Conservation (phyloP, 2,329 filamentous ascomycete genomes). For the Penicillium psychrosexuale region DNA sequence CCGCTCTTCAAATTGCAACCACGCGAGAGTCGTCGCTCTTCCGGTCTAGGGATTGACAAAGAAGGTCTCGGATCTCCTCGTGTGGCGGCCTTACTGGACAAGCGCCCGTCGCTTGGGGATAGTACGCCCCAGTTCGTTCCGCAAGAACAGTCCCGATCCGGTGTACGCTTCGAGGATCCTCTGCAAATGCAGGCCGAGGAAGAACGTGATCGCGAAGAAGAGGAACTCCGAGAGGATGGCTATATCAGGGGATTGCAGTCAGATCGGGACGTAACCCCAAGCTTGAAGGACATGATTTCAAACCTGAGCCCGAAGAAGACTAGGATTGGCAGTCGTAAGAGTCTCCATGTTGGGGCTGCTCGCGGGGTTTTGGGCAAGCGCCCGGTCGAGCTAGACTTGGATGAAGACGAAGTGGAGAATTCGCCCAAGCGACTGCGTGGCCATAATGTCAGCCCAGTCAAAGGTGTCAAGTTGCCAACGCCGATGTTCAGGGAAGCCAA, state of each 20-base stretch:
- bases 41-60: slow-evolving; percentile 67
- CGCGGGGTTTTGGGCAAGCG: slow-evolving; percentile 71
- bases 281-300: slow-evolving; percentile 72
- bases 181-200: slow-evolving; percentile 60
- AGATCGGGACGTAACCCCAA: slow-evolving; percentile 62
- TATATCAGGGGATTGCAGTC: slow-evolving; percentile 47
- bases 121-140: slow-evolving; percentile 62
- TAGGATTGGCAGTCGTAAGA: slow-evolving; percentile 66
- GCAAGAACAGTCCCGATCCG: slow-evolving; percentile 41
- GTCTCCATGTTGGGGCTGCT: slow-evolving; percentile 71
- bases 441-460: slow-evolving; percentile 72
- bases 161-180: slow-evolving; percentile 65
- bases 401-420: slow-evolving; percentile 57
- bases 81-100: slow-evolving; percentile 67
- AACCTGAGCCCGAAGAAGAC: slow-evolving; percentile 74
- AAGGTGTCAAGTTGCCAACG: slow-evolving; percentile 67
- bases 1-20: slow-evolving; percentile 65
- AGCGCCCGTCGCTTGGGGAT: slow-evolving; percentile 68
- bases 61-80: slow-evolving; percentile 72
- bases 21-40: slow-evolving; percentile 54
- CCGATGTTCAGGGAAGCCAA: slow-evolving; percentile 66
- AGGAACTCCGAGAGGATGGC: slow-evolving; percentile 60
- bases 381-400: slow-evolving; percentile 66
- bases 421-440: slow-evolving; percentile 65
- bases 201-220: slow-evolving; percentile 59